Evolutionary conservation across 2,329 filamentous ascomycete species (phyloP), one percentile per base, ranked within the genome.

Genomic region (Diaporthe amygdali): DNA sequence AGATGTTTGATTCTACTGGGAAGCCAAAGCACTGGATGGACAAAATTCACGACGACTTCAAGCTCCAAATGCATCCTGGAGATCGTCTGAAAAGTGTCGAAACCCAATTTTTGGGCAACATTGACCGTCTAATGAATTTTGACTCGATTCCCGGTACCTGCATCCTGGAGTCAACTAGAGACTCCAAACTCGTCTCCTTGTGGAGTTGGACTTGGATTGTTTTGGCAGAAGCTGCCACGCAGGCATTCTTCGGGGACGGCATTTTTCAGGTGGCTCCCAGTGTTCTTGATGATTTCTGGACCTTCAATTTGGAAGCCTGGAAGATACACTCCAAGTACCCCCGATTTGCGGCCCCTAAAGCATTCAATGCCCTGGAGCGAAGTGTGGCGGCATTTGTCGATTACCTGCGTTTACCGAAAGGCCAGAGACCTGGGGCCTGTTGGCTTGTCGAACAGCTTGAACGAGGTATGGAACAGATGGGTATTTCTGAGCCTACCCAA

Each of bases 21-120:
- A 51, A 51, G 39, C 66, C 25, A 2, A 68, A 68, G 52, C 46
- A 27, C 41, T 68, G 66, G 66, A 68, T 68, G 66, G 66, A 68
- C 27, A 22, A 22, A 17, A 22, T 2, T 17, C 66, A 68, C 17
- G 66, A 68, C 4, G 51, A 39, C 51, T 56, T 56, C 20, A 44
- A 27, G 14, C 15, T 37, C 5, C 67, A 69, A 22, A 61, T 69
- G 67, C 67, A 69, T 44, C 67, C 54, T 7, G 67, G 67, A n/a
- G 44, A 69, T 9, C 49, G 27, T 5, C 49, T 69, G 5, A 22
- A 51, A 27, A 15, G 20, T 3, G 54, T 69, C 20, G 37, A 69
- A 15, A 34, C 17, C 44, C 15, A 46, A 5, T 52, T 69, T 7
- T 46, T 69, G 5, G 14, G 32, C 4, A 69, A 69, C 3, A 69